phyloP scores from a whole-genome alignment of 495 filamentous ascomycete genomes.

The Hapsidospora chrysogenum region DNA sequence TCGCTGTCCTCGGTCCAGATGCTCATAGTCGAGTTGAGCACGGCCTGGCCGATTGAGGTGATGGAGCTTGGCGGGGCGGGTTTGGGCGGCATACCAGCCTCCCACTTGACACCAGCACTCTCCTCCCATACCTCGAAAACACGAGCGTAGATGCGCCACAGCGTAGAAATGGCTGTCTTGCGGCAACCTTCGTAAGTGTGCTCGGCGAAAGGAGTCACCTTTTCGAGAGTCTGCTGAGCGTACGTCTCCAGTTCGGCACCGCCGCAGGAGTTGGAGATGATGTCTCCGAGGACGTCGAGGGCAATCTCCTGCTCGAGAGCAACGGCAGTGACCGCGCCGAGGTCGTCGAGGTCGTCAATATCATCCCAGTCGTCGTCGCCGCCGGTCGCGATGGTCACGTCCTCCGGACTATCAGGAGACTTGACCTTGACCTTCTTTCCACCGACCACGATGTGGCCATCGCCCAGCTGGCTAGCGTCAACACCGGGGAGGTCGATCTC shows the following conservation, averaged over 20 bases:
- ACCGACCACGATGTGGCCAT: constrained; percentile 47
- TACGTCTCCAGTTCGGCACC: constrained; percentile 56
- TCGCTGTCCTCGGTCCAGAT: constrained; percentile 83
- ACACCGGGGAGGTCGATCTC: constrained; percentile 68
- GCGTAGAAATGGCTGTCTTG: constrained; percentile 72
- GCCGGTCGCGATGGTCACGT: constrained; percentile 39
- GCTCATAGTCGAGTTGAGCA: constrained; percentile 67
- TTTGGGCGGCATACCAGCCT: constrained; percentile 72
- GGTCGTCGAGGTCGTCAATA: constrained; percentile 19
- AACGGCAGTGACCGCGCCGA: constrained; percentile 57
- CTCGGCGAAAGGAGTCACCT: constrained; percentile 60
- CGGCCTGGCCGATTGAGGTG: constrained; percentile 71
- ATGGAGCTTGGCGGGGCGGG: constrained; percentile 60
- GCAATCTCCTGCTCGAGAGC: constrained; percentile 97
- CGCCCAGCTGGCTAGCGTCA: constrained; percentile 51
- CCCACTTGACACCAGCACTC: constrained; percentile 62
- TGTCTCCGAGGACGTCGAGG: constrained; percentile 82
- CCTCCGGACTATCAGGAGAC: constrained; percentile 31
- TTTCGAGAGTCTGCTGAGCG: constrained; percentile 78
- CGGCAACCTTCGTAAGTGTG: constrained; percentile 88
- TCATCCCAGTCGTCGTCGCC: constrained; percentile 75
- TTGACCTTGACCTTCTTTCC: constrained; percentile 78
- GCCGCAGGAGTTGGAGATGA: constrained; percentile 67
- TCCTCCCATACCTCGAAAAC: constrained; percentile 79
- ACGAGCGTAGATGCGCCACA: constrained; percentile 87